Percentiles rank a stretch among this genome's conserved stretches.
phyloP scores from a whole-genome alignment of 805 yeast genomes.

The Scheffersomyces ergatensis region DNA sequence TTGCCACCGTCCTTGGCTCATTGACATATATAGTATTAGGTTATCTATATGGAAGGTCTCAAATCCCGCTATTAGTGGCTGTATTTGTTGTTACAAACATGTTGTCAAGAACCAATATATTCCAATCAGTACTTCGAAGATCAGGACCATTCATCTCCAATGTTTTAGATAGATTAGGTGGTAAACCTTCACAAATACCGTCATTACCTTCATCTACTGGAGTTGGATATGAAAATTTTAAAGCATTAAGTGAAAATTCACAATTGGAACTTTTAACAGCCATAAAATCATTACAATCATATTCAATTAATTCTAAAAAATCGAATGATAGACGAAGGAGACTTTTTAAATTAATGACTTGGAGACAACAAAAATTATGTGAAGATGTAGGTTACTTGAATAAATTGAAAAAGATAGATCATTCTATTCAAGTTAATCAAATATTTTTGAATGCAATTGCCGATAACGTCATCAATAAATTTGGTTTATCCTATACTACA shows the following conservation, averaged over 20 bases:
- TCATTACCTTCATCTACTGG: constrained; percentile 1
- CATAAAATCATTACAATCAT: constrained; percentile 45
- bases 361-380: constrained; percentile 57
- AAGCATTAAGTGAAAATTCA: constrained; percentile 15
- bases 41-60: constrained; percentile 16
- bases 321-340: constrained; percentile 46
- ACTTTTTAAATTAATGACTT: constrained; percentile 45
- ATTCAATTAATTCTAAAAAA: constrained; percentile 34
- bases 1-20: not conserved
- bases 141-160: not conserved
- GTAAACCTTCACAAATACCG: not conserved
- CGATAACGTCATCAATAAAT: constrained; percentile 32
- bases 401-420: constrained; percentile 51
- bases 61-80: constrained; percentile 22
- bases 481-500: constrained; percentile 45
- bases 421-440: constrained; percentile 46
- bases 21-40: not conserved
- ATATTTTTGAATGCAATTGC: constrained; percentile 46
- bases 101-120: constrained; percentile 23
- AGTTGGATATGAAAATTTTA: constrained; percentile 8
- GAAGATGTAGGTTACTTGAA: constrained; percentile 51
- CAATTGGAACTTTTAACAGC: constrained; percentile 38
- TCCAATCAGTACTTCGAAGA: constrained; percentile 12
- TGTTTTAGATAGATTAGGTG: not conserved
- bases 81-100: constrained; percentile 33